These are phyloP conservation scores for Acanthochlamys bracteata DNA, from an alignment of 106 monocot genomes.

Conservation along the genomic window DNA sequence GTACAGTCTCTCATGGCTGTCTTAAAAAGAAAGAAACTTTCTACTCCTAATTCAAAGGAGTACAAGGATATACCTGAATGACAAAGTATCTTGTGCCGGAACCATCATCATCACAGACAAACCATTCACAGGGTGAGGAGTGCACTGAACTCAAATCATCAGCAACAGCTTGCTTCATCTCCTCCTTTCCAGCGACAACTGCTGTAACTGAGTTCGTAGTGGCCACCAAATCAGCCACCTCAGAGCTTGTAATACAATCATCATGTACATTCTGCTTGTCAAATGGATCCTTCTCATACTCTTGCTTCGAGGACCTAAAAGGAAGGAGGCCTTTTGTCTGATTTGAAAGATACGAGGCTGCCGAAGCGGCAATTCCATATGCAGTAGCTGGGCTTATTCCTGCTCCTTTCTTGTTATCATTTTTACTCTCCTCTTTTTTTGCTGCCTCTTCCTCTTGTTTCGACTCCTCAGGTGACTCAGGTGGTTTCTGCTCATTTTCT, in stretches of 20 bases:
- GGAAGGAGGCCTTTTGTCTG: constrained; percentile 33
- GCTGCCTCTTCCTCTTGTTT: not conserved
- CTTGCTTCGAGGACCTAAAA: constrained; percentile 4
- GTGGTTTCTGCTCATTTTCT: constrained; percentile 12
- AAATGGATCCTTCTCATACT: not conserved
- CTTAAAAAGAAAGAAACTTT: no score
- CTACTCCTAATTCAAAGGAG: no score
- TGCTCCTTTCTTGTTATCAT: constrained; percentile 3
- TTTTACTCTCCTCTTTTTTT: constrained; percentile 4
- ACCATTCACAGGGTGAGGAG: constrained; percentile 75
- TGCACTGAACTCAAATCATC: constrained; percentile 51
- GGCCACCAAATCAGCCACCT: constrained; percentile 55
- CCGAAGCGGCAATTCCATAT: constrained; percentile 53
- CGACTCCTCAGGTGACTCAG: not conserved
- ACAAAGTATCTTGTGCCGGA: constrained; percentile 67
- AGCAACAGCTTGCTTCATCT: constrained; percentile 54
- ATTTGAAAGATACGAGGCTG: constrained; percentile 69
- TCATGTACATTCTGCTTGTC: not conserved
- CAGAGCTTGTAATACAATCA: not conserved
- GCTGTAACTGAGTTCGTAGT: constrained; percentile 77
- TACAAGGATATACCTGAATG: constrained; percentile 51
- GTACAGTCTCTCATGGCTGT: no score
- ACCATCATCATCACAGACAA: constrained; percentile 67
- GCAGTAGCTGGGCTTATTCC: constrained; percentile 24
- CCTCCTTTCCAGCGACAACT: constrained; percentile 74